phyloP scores from a whole-genome alignment of 73 alveolate genomes.

The Blepharisma japonicum region DNA sequence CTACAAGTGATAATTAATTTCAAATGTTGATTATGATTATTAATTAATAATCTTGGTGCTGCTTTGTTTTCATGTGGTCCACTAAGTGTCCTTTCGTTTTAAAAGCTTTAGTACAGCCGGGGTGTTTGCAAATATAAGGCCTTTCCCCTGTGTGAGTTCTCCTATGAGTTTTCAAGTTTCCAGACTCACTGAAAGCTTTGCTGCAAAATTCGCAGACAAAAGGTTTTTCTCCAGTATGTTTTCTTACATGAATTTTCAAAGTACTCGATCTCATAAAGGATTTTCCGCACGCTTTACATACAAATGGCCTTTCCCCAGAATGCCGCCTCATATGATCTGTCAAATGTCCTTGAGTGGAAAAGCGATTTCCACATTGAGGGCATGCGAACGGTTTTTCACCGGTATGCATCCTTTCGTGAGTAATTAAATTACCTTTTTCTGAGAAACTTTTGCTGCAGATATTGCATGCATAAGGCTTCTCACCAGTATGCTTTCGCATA shows the following conservation, averaged over 20 bases:
- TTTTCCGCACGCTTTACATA: constrained; percentile 32
- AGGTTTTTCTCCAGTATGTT: constrained; percentile 64
- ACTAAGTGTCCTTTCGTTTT: constrained; percentile 56
- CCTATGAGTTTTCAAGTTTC: constrained; percentile 74
- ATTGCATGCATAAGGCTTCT: constrained; percentile 81
- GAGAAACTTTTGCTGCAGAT: constrained; percentile 70
- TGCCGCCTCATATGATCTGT: constrained; percentile 87
- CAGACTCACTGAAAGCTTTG: constrained; percentile 61
- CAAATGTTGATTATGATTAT: too few species aligned
- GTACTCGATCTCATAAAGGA: constrained; percentile 51
- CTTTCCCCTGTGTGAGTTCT: constrained; percentile 85
- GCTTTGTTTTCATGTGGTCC: constrained; percentile 25
- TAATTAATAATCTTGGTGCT: background rate
- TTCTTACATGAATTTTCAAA: constrained; percentile 44
- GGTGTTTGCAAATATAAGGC: constrained; percentile 50
- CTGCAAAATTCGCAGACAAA: constrained; percentile 45
- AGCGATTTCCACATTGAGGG: constrained; percentile 82
- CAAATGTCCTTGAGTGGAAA: constrained; percentile 80
- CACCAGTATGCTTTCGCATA: constrained; percentile 88
- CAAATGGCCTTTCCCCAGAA: constrained; percentile 38
- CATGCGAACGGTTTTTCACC: constrained; percentile 95
- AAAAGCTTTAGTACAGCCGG: constrained; percentile 44
- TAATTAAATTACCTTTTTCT: constrained; percentile 57
- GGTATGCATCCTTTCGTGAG: constrained; percentile 74
- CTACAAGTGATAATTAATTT: too few species aligned